Base-by-base conservation (phyloP, 106 monocot genomes). In the Dioscorea dumetorum region DNA sequence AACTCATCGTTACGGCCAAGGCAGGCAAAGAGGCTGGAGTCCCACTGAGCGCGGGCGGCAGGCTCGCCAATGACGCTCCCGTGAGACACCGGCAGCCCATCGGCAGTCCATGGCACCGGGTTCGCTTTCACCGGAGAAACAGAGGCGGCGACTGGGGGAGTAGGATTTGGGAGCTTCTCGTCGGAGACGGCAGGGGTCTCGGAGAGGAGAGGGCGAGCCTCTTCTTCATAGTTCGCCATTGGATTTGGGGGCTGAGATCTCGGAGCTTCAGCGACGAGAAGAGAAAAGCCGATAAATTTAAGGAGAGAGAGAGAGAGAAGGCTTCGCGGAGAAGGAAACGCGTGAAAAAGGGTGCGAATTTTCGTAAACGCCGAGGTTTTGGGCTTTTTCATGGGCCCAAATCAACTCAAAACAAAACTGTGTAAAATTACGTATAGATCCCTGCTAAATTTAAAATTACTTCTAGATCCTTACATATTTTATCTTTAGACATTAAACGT, bases 1-100 rank as follows among this genome's bases (percentile, higher is more conserved):
- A 93, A 93, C 75, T 88, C 88, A 18, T 93, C 93, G 72, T 75
- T 83, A 41, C 88, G 78, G 19, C 93, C 93, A 61, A 93, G 69
- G 77, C 88, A 93, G 48, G 83, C 71, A 58, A 83, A 79, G 57
- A 88, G 71, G 61, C 81, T 73, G 6, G 93, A 93, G 33, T 75
- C 70, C 93, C 93, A 93, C 61, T 69, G 67, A 8, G 71, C 64
- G 24, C 88, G 85, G 16, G 18, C 63, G 58, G 69, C 67, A 0
- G 83, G 81, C 74, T 72, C 78, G 12, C 79, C 78, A 53, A 82
- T 33, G 57, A 82, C 82, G 70, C 72, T 73, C 9, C 64, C 72
- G 32, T 64, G 68, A 2, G 22, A 74, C 2, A 87, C 12, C 12
- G 82, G 91, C 12, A 81, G 60, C 24, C 87, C 91, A 4, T 86